Percentiles rank a stretch among this genome's conserved stretches.
Conservation (phyloP, 2,329 filamentous ascomycete genomes). For the Penicillium olsonii region DNA sequence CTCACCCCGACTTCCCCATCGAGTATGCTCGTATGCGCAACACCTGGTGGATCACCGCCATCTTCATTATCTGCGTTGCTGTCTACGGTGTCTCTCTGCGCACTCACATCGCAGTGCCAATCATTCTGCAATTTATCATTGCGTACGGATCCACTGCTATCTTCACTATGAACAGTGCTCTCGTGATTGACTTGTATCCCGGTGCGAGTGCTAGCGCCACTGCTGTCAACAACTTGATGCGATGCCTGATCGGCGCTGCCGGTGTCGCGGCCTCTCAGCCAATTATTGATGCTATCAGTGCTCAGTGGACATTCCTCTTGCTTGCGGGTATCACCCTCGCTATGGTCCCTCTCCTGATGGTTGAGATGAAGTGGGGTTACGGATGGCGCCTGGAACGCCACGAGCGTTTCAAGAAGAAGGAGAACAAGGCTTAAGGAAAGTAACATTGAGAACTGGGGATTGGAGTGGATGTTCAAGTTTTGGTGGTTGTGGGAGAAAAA, state of each 20-base stretch:
- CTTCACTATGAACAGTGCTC: constrained; percentile 38
- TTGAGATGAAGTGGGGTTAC: constrained; percentile 30
- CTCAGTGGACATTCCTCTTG: constrained; percentile 27
- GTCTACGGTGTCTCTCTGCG: constrained; percentile 32
- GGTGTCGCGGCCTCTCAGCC: constrained; percentile 35
- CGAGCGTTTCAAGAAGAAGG: constrained; percentile 17
- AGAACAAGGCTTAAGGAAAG: neutral
- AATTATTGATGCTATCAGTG: constrained; percentile 36
- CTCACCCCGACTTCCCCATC: constrained; percentile 45
- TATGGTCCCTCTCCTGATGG: constrained; percentile 26
- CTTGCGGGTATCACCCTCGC: constrained; percentile 30
- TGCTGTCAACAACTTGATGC: constrained; percentile 40
- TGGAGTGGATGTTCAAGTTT: neutral
- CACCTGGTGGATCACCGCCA: constrained; percentile 41
- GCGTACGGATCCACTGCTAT: constrained; percentile 37
- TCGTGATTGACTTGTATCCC: constrained; percentile 42
- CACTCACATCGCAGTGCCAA: constrained; percentile 35
- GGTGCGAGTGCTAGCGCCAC: constrained; percentile 37
- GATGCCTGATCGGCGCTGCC: constrained; percentile 39
- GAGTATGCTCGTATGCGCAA: constrained; percentile 41
- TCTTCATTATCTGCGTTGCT: constrained; percentile 40
- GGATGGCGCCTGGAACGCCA: constrained; percentile 29
- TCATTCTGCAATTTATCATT: constrained; percentile 42
- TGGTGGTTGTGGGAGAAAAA: neutral
- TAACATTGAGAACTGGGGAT: neutral